Conservation (phyloP, 2,329 filamentous ascomycete genomes). For the Lasiodiplodia citricola region DNA sequence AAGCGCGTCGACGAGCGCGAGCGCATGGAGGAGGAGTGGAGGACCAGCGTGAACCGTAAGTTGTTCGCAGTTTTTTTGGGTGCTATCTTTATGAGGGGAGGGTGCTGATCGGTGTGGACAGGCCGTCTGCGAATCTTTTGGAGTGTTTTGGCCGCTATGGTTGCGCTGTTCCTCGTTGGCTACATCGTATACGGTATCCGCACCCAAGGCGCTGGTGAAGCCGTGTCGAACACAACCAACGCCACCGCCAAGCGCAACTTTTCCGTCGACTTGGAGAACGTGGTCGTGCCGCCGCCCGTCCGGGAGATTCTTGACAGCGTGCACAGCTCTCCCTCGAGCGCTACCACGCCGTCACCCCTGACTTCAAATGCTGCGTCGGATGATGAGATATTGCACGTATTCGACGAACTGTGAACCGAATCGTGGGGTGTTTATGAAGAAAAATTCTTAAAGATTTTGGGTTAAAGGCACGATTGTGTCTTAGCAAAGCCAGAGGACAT, state of each 20-base stretch:
- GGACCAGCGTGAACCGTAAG: slow-evolving; percentile 26
- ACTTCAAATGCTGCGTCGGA: slow-evolving; percentile 15
- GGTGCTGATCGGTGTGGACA: slow-evolving; percentile 26
- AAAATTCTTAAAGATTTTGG: neutral
- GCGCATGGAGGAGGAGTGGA: slow-evolving; percentile 62
- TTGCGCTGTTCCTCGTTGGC: slow-evolving; percentile 54
- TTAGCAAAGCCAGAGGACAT: neutral
- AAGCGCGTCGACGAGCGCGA: slow-evolving; percentile 71
- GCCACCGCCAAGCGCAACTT: slow-evolving; percentile 27
- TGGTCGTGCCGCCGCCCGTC: slow-evolving; percentile 38
- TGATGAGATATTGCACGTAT: slow-evolving; percentile 29
- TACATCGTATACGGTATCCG: slow-evolving; percentile 45
- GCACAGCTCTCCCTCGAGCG: slow-evolving; percentile 12
- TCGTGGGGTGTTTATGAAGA: neutral
- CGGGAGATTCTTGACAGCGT: slow-evolving; percentile 39
- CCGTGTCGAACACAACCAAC: slow-evolving; percentile 29
- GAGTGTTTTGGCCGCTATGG: slow-evolving; percentile 57
- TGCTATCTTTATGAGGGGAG: neutral
- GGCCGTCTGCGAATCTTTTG: slow-evolving; percentile 67
- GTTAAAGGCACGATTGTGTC: neutral
- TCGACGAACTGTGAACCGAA: slow-evolving; percentile 32
- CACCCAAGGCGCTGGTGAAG: slow-evolving; percentile 28
- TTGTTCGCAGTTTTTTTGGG: neutral
- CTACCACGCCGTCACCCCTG: slow-evolving; percentile 1
- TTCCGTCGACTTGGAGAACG: slow-evolving; percentile 33